A percentile compares a stretch with the other conserved stretches of the same genome.
Evolutionary conservation across 1,284 basidiomycete species (phyloP).

Genomic region (Bondarzewia mesenterica): DNA sequence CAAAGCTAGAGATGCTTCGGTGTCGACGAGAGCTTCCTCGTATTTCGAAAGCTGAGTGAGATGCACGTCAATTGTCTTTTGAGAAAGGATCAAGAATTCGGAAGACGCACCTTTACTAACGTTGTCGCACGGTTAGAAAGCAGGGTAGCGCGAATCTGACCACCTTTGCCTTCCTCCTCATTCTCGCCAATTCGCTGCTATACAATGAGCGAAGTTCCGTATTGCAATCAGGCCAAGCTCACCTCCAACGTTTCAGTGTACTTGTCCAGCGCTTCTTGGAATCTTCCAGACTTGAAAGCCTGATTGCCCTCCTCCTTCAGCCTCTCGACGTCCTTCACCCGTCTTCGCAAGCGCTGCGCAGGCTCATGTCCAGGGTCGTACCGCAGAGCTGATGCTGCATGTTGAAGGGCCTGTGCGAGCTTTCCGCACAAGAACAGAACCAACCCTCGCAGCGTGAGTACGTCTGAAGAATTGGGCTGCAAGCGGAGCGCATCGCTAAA

Average conservation of each 20-base stretch:
- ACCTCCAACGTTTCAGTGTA: conserved; percentile 69
- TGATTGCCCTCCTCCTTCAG: conserved; percentile 82
- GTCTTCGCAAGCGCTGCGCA: conserved; percentile 66
- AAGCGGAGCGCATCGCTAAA: conserved; percentile 67
- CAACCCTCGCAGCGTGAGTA: conserved; percentile 72
- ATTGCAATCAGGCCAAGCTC: neutral
- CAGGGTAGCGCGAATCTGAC: conserved; percentile 71
- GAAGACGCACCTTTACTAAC: conserved; percentile 51
- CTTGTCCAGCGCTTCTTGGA: conserved; percentile 57
- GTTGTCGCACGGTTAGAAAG: conserved; percentile 83
- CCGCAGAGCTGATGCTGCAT: conserved; percentile 67
- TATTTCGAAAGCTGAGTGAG: conserved; percentile 47
- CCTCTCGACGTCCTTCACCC: conserved; percentile 72
- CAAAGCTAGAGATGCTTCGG: conserved; percentile 58
- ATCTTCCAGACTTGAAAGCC: conserved; percentile 60
- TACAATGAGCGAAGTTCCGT: neutral
- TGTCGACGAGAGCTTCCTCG: conserved; percentile 66
- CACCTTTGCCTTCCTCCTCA: conserved; percentile 65
- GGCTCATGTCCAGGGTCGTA: conserved; percentile 72
- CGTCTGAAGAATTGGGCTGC: conserved; percentile 71
- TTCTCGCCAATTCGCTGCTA: conserved; percentile 48
- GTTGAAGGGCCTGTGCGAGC: conserved; percentile 64
- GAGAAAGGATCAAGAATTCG: neutral
- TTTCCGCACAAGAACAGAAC: conserved; percentile 74
- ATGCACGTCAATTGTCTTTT: conserved; percentile 6